These are phyloP conservation scores for Camelina neglecta DNA, from an alignment of 345 rosid species.

Conservation along the genomic window DNA sequence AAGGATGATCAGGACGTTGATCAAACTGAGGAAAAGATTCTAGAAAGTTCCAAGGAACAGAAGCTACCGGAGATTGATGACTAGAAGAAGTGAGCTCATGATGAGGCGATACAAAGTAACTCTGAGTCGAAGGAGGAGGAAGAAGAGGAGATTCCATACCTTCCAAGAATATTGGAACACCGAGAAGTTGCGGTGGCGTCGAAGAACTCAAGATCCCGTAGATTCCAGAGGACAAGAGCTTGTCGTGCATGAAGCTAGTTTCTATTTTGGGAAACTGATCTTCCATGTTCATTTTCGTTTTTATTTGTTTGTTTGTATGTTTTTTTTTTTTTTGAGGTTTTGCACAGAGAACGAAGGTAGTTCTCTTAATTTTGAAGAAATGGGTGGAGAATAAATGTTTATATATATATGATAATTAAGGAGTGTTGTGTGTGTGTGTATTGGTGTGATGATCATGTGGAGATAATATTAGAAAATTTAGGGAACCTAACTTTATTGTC, in stretches of 20 bases:
- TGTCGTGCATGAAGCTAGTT: constrained; percentile 50
- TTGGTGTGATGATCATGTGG: constrained; percentile 40
- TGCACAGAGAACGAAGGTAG: constrained; percentile 30
- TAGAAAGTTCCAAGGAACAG: constrained; percentile 45
- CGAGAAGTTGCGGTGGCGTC: constrained; percentile 39
- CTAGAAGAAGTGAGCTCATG: constrained; percentile 35
- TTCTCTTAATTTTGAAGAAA: constrained; percentile 20
- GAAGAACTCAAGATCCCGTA: constrained; percentile 46
- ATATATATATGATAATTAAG: constrained; percentile 49
- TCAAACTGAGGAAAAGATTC: constrained; percentile 36
- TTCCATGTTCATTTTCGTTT: constrained; percentile 44
- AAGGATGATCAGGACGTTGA: constrained; percentile 40
- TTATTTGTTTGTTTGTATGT: not conserved
- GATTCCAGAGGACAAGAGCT: constrained; percentile 51
- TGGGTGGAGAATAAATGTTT: constrained; percentile 50
- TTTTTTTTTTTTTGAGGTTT: constrained; percentile 4
- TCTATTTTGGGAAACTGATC: constrained; percentile 62
- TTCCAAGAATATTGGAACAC: constrained; percentile 52
- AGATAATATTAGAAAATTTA: constrained; percentile 40
- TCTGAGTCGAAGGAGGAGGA: constrained; percentile 26
- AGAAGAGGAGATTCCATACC: constrained; percentile 42
- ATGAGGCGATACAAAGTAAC: constrained; percentile 23
- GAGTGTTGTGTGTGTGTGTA: constrained; percentile 28
- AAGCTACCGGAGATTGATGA: constrained; percentile 34
- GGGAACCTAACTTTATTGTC: constrained; percentile 42